Evolutionary conservation across 768 basidiomycete species (phyloP), one percentile per base, ranked within the genome.

Genomic region (Galerina marginata): DNA sequence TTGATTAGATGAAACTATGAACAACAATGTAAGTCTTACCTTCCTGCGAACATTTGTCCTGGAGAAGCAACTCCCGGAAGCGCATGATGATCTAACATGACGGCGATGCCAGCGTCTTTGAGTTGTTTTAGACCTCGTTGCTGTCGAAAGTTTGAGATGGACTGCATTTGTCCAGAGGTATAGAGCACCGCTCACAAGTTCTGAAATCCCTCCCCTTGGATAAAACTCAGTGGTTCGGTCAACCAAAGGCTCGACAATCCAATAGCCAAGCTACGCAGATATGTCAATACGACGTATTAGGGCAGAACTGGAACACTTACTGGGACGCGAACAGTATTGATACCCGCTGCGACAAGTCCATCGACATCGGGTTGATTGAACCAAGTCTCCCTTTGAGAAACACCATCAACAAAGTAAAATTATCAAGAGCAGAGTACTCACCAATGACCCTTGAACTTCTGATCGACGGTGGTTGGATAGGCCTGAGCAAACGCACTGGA

Each of bases 321-420:
- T 0, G 92, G 92, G 65, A 93, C 78, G 36, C 92, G 86, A 61
- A 90, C 88, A 15, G 89, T 89, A 66, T 93, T 93, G 63, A 93
- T 86, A 3, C 88, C 88, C 2, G 78, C 75, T 3, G 64, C 72
- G 12, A 71, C 73, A 9, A 93, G 74, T n/a, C 79, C 66, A 49
- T 84, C 57, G 15, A 92, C 87, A 59, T 93, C 83, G 1, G 72
- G 52, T 60, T 89, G 75, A 7, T 78, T 88, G 70, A 93, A 92
- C 92, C 92, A 93, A 0, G 85, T 84, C 9, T 80, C 67, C 88
- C 86, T 88, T 40, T 2, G 53, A 46, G 45, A 39, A 25, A 52
- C 33, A 6, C 6, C 9, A 0, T 20, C 4, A 7, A n/a, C 6
- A 23, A 40, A 37, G 9, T 26, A 9, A 2, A 10, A n/a, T 20